phyloP scores from a whole-genome alignment of 805 yeast species.

The Monosporozyma yasuniensis region DNA sequence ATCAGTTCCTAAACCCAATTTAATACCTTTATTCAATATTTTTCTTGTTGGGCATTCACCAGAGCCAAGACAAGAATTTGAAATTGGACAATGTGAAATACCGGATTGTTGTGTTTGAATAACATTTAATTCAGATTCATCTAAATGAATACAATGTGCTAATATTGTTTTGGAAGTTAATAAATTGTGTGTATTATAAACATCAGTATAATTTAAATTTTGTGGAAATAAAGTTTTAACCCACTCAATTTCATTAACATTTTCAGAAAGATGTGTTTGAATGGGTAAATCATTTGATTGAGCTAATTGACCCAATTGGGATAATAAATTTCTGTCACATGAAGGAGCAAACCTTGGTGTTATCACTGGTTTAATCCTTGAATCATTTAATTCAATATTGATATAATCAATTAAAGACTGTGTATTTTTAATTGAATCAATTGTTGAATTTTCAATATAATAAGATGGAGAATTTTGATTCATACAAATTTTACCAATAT shows the following conservation, averaged over 20 bases:
- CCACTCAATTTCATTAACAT: conserved; percentile 62
- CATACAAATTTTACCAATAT: conserved; percentile 93
- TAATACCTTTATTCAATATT: conserved; percentile 53
- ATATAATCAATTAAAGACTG: conserved; percentile 50
- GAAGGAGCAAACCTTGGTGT: conserved; percentile 95
- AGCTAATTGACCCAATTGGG: conserved; percentile 54
- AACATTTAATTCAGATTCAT: conserved; percentile 52
- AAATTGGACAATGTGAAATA: conserved; percentile 87
- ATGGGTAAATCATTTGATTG: conserved; percentile 44
- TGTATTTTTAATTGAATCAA: conserved; percentile 49
- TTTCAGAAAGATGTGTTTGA: conserved; percentile 91
- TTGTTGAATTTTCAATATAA: conserved; percentile 45
- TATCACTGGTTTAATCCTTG: conserved; percentile 58
- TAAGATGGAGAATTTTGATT: conserved; percentile 69
- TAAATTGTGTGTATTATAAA: conserved; percentile 57
- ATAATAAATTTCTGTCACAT: conserved; percentile 57
- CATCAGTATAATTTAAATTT: conserved; percentile 58
- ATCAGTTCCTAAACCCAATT: conserved; percentile 77
- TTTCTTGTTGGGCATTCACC: conserved; percentile 82
- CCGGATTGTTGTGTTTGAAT: conserved; percentile 53
- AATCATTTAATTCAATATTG: conserved; percentile 36
- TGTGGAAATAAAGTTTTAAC: conserved; percentile 68
- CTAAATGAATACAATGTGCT: conserved; percentile 82
- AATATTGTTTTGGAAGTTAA: conserved; percentile 60
- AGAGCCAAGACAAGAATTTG: conserved; percentile 78